Evolutionary conservation across 2,329 filamentous ascomycete species (phyloP).

Genomic region (Microcyclospora tardicrescens): DNA sequence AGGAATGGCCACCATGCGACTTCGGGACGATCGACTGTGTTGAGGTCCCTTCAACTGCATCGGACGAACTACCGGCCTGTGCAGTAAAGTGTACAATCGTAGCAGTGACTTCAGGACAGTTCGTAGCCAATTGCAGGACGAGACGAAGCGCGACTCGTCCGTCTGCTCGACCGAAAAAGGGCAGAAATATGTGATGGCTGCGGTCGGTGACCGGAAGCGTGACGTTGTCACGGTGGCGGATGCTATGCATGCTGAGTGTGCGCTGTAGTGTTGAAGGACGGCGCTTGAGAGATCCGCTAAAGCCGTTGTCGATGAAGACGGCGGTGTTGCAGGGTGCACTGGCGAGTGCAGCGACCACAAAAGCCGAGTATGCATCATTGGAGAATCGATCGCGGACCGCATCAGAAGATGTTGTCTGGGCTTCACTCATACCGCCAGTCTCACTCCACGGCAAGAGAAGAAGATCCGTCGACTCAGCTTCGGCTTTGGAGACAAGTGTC

Average conservation of each 20-base stretch:
- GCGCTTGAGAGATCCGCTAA: conserved; percentile 36
- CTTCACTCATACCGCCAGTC: conserved; percentile 60
- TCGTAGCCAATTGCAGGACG: conserved; percentile 71
- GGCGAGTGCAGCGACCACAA: conserved; percentile 56
- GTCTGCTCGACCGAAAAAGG: conserved; percentile 74
- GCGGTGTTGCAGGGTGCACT: conserved; percentile 55
- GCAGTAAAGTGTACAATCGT: conserved; percentile 53
- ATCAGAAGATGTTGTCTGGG: conserved; percentile 36
- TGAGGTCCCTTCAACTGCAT: neutral
- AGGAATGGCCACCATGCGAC: neutral
- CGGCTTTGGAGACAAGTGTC: conserved; percentile 54
- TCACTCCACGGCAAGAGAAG: conserved; percentile 86
- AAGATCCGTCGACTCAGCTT: conserved; percentile 44
- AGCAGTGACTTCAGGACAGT: conserved; percentile 57
- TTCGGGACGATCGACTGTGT: conserved; percentile 3
- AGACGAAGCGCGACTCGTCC: conserved; percentile 68
- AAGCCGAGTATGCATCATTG: conserved; percentile 53
- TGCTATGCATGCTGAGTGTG: conserved; percentile 44
- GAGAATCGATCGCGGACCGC: conserved; percentile 48
- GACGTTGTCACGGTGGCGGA: conserved; percentile 43
- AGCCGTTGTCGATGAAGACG: conserved; percentile 64
- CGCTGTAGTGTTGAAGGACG: conserved; percentile 30
- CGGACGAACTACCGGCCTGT: conserved; percentile 4
- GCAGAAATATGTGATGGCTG: conserved; percentile 72
- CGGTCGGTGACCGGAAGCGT: conserved; percentile 50